phyloP scores from a whole-genome alignment of 179 eudicot genomes.

The Beta macrorhiza region DNA sequence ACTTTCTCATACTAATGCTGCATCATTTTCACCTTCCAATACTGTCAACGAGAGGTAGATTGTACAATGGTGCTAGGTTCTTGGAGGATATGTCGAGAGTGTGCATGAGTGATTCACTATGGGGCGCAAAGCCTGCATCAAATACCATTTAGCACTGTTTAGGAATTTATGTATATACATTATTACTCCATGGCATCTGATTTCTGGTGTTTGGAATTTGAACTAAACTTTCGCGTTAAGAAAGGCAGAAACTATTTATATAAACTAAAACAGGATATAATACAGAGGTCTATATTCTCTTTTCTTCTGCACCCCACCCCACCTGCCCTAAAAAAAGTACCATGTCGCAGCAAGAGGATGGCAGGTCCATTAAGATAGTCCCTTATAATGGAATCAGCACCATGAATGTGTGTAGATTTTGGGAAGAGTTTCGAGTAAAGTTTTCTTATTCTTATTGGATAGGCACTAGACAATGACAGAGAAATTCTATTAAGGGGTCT shows the following conservation, averaged over 20 bases:
- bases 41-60: background rate
- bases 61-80: background rate
- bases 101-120: background rate
- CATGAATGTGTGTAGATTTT: too few species aligned
- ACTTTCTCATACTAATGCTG: background rate
- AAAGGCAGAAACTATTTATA: background rate
- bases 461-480: background rate
- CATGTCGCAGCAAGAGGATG: too few species aligned
- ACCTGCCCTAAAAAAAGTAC: too few species aligned
- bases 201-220: background rate
- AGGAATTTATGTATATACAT: background rate
- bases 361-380: too few species aligned
- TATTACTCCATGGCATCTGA: background rate
- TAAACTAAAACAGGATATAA: background rate
- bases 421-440: too few species aligned
- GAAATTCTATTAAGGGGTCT: background rate
- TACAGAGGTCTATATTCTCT: background rate
- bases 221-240: background rate
- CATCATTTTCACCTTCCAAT: background rate
- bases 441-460: too few species aligned
- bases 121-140: background rate
- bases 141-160: background rate
- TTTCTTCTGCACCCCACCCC: too few species aligned
- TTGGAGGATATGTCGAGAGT: background rate
- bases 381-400: too few species aligned